Evolutionary conservation across 2,329 filamentous ascomycete species (phyloP), one percentile per base, ranked within the genome.

Genomic region (Chaetomium sp.): DNA sequence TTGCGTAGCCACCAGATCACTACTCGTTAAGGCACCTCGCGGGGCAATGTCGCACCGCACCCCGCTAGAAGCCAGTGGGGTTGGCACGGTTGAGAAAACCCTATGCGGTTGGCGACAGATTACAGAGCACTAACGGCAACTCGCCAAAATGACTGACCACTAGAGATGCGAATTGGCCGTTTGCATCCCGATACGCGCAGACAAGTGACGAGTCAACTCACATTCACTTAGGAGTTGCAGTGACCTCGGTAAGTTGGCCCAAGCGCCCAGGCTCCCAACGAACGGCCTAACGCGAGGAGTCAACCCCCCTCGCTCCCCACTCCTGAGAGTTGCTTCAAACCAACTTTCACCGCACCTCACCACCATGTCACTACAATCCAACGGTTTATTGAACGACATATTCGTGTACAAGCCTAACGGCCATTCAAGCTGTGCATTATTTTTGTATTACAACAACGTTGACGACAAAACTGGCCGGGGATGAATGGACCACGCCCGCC

Each of bases 401-500:
- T 13, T 19, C 23, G 49, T 27, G 25, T 51, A 51, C 27, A 19
- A 23, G 5, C 25, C 21, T 23, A 35, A n/a, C 23, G 2, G 13
- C 38, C 3, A 29, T 23, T 16, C 45, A 23, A 9, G 13, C 6
- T 3, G 33, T 54, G 31, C 19, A 33, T 13, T 21, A 38, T 21
- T 16, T 8, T 27, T 33, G 16, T 23, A 2, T 23, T 23, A 6
- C 5, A 13, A 25, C 1, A 16, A 7, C 25, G 4, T 38, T 38
- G 5, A 13, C 35, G 16, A 2, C n/a, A 55, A 55, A 25, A 21
- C 6, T 33, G 31, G n/a, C 27, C 25, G 31, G 62, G 60, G 38
- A 66, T 68, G 67, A 60, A 56, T 38, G 62, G 16, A n/a, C n/a
- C 33, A 5, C 27, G 29, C 47, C 51, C 57, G 21, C 42, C 60